A percentile compares a stretch with the other conserved stretches of the same genome.
phyloP scores from a whole-genome alignment of 805 yeast genomes.

The Metahyphopichia silvanorum region DNA sequence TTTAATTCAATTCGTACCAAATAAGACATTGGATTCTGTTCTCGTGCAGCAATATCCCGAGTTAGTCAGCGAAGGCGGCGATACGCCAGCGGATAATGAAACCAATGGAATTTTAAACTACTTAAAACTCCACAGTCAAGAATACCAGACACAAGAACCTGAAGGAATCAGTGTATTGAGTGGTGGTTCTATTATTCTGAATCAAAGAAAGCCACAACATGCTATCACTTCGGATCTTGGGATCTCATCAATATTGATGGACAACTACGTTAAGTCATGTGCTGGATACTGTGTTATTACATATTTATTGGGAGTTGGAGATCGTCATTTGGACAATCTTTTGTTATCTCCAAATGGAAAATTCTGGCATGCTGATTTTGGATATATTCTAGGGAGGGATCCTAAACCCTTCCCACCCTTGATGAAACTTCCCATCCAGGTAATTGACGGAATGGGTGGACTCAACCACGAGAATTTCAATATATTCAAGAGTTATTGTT shows the following conservation, averaged over 20 bases:
- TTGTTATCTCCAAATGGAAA: constrained; percentile 74
- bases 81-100: constrained; percentile 4
- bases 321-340: constrained; percentile 90
- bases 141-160: constrained; percentile 23
- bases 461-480: constrained; percentile 79
- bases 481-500: constrained; percentile 87
- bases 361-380: constrained; percentile 97
- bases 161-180: constrained; percentile 19
- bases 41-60: constrained; percentile 38
- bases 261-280: constrained; percentile 88
- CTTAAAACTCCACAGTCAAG: constrained; percentile 53
- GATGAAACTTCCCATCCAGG: constrained; percentile 96
- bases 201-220: constrained; percentile 20
- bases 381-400: constrained; percentile 93
- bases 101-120: constrained; percentile 71
- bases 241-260: constrained; percentile 72
- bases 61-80: constrained; percentile 3
- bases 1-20: constrained; percentile 90
- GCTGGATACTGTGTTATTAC: constrained; percentile 98
- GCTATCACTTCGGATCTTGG: constrained; percentile 39
- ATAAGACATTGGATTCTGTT: constrained; percentile 81
- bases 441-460: constrained; percentile 98
- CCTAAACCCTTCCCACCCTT: constrained; percentile 99
- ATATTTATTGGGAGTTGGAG: constrained; percentile 93
- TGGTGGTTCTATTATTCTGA: constrained; percentile 3